These are phyloP conservation scores for Monilinia polystroma DNA, from an alignment of 2,329 filamentous ascomycete species.

Conservation along the genomic window DNA sequence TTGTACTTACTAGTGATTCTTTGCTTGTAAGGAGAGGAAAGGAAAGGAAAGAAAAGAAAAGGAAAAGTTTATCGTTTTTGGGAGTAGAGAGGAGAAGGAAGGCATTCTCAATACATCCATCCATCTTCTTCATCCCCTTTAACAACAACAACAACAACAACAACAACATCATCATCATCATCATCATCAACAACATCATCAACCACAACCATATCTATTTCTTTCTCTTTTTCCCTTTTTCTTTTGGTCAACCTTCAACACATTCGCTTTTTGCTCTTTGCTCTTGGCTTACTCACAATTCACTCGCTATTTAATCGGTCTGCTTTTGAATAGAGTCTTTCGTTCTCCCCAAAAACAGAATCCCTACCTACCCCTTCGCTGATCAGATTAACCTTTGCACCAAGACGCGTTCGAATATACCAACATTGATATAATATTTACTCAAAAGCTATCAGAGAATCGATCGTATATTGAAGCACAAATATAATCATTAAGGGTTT, in stretches of 20 bases:
- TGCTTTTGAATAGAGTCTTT: not conserved
- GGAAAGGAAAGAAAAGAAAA: too few relatives aligned
- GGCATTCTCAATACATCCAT: too few relatives aligned
- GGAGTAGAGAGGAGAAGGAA: too few relatives aligned
- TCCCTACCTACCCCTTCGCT: not conserved
- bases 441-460: not conserved
- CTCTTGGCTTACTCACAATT: not conserved
- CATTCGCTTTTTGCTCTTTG: slow-evolving; percentile 16
- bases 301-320: slow-evolving; percentile 6
- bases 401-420: not conserved
- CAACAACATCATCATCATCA: not conserved
- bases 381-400: not conserved
- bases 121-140: not conserved
- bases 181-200: not conserved
- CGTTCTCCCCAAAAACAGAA: not conserved
- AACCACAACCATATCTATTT: not conserved
- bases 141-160: slow-evolving; percentile 3
- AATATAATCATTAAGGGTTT: slow-evolving; percentile 28
- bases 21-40: too few relatives aligned
- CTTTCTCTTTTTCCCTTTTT: not conserved
- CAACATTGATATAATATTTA: not conserved
- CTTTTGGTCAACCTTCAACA: not conserved
- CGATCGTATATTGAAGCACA: not conserved
- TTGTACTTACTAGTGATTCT: not conserved
- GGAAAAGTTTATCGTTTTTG: not conserved